These are phyloP conservation scores for Globisporangium takayamanum DNA, from an alignment of 352 stramenopile genomes.

Conservation along the genomic window DNA sequence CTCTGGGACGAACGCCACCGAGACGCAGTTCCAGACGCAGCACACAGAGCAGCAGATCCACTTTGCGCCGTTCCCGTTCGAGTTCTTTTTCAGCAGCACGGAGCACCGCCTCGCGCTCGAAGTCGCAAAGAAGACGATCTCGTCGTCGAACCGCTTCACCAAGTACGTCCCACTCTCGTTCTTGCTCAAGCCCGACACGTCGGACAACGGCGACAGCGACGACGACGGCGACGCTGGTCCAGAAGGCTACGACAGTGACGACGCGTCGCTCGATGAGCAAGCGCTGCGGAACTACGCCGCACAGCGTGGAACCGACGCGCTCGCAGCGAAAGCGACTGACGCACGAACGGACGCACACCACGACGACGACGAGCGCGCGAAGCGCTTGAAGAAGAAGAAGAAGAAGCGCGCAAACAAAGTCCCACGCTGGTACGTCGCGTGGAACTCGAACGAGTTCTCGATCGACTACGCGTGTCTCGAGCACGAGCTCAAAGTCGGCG, in stretches of 20 bases:
- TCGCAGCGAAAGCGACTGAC: constrained; percentile 9
- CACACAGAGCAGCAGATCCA: constrained; percentile 15
- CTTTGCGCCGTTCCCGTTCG: constrained; percentile 64
- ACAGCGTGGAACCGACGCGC: constrained; percentile 12
- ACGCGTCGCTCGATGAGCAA: constrained; percentile 62
- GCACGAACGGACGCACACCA: constrained; percentile 25
- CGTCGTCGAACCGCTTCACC: constrained; percentile 73
- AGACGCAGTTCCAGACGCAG: constrained; percentile 20
- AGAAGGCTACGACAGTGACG: constrained; percentile 62
- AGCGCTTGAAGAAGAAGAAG: constrained; percentile 48
- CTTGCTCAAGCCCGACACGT: constrained; percentile 66
- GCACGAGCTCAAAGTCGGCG: constrained; percentile 73
- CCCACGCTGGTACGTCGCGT: constrained; percentile 78
- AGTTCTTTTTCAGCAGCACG: constrained; percentile 61
- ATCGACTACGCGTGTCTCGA: constrained; percentile 72
- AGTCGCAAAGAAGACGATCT: constrained; percentile 71
- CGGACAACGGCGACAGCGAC: constrained; percentile 60
- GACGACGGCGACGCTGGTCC: constrained; percentile 44
- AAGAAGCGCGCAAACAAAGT: constrained; percentile 62
- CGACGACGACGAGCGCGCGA: constrained; percentile 24
- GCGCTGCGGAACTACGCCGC: constrained; percentile 22
- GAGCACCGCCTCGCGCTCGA: constrained; percentile 59
- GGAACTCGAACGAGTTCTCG: constrained; percentile 84
- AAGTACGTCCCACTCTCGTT: constrained; percentile 78
- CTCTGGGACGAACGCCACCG: background rate